phyloP scores from a whole-genome alignment of 345 rosid species.

The Lepidium africanum region DNA sequence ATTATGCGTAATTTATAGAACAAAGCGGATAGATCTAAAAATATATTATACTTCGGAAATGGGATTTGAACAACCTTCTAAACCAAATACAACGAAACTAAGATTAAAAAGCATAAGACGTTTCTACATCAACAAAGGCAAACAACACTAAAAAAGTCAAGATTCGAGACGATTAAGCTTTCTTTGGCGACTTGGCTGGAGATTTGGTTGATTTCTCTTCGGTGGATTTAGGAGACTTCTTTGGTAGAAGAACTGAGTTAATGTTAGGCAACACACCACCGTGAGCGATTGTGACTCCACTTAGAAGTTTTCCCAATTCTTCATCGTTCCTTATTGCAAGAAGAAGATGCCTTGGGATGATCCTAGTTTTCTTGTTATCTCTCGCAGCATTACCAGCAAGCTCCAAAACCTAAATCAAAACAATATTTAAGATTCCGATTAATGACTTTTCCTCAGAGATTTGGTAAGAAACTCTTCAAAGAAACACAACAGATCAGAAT shows the following conservation, averaged over 20 bases:
- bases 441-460: too few species aligned
- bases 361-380: slow-evolving; percentile 67
- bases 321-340: slow-evolving; percentile 73
- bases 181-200: slow-evolving; percentile 35
- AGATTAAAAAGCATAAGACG: not conserved
- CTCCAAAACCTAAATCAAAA: slow-evolving; percentile 45
- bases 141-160: not conserved
- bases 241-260: slow-evolving; percentile 64
- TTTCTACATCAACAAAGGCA: not conserved
- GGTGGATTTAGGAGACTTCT: slow-evolving; percentile 40
- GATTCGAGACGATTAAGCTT: not conserved
- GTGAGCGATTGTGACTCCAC: slow-evolving; percentile 72
- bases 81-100: not conserved
- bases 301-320: slow-evolving; percentile 60
- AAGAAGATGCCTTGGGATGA: slow-evolving; percentile 65
- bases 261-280: slow-evolving; percentile 81
- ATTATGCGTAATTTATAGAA: not conserved
- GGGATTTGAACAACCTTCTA: not conserved
- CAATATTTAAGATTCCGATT: too few species aligned
- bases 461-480: not conserved
- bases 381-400: slow-evolving; percentile 74
- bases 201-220: slow-evolving; percentile 57
- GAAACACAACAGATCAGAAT: not conserved
- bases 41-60: too few species aligned
- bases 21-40: not conserved